Base-by-base conservation (phyloP, 2,329 filamentous ascomycete genomes). In the Calonectria multiphialidica region DNA sequence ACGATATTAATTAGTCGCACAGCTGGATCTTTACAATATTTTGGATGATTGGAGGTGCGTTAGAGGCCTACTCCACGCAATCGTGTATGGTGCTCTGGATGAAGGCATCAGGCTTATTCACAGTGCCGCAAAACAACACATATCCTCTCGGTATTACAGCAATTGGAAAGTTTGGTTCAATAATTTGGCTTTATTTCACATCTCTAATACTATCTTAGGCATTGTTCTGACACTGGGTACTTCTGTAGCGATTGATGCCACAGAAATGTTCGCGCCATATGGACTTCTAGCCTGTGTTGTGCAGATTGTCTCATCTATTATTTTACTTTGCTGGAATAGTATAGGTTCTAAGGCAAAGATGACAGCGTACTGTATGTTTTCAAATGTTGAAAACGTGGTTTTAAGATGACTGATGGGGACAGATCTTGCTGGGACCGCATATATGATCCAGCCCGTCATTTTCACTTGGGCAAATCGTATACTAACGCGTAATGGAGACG, bases 391-490 rank as follows among this genome's bases (percentile, higher is more conserved):
- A 12, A 25, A 13, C 12, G 2, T 15, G 25, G 15, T 28, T 28
- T 10, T 44, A 44, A 44, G 23, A 50, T 12, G 15, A 9, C 78
- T 5, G 78, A 82, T 28, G 5, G 1, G 30, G 15, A n/a, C 82
- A 85, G 73, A 74, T 73, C 73, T 84, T 12, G 80, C 83, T n/a
- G 84, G 83, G 2, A 83, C 83, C 1, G 81, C 82, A 9, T 85
- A 85, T 57, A 81, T 84, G 45, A 82, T 84, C 25, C 83, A 85
- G 18, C 84, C 83, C 0, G 75, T 85, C 16, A 66, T 85, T n/a
- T 85, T 84, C 40, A 82, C 80, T 2, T 86, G 84, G 84, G 83
- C 84, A 0, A 86, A 81, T 66, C 79, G 82, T 18, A 82, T 86
- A 15, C 77, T 82, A 6, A 25, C 82, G 64, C 78, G 84, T 2